Evolutionary conservation across 2,329 filamentous ascomycete species (phyloP), one percentile per base, ranked within the genome.

Genomic region (Rachicladosporium sp.): DNA sequence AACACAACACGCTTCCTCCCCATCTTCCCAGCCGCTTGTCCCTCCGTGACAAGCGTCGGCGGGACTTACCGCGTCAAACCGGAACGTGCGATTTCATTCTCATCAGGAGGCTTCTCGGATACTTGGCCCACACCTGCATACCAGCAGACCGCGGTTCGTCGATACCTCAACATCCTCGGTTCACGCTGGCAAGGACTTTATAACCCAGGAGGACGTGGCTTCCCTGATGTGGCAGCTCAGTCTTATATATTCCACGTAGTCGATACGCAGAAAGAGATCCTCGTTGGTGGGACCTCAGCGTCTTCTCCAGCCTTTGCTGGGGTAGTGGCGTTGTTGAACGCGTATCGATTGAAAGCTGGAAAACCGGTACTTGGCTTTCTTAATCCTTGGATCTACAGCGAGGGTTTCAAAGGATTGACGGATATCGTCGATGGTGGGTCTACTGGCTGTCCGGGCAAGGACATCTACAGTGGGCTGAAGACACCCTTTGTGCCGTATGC

Each of bases 271-370:
- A 58, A 50, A 1, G 56, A 65, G 8, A 73, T 69, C 3, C 49
- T 53, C 4, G 51, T 72, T 15, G 66, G 64, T n/a, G 73, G 74
- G 10, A 56, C 50, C 4, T 70, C 65, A 15, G 71, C 74, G 27
- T 69, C 76, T 0, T 59, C 72, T 1, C 80, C 80, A 0, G 60
- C 74, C 1, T 73, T 74, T 15, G 69, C 71, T 1, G 70, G 65
- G 5, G 63, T 80, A 33, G 62, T 82, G 33, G 63, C 71, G 1
- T 64, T 81, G 3, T 58, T 80, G 41, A 80, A 81, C 48, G 75
- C 79, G 48, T 72, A 69, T 1, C 62, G 73, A 27, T 53, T 78
- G 19, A 57, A 63, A 0, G 58, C 55, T 2, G 68, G 69, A 3
- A 66, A 70, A 51, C 52, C 65, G 0, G 55, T 64, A 0, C 57